Conservation (phyloP, 2,329 filamentous ascomycete genomes). For the Fusarium graminum region DNA sequence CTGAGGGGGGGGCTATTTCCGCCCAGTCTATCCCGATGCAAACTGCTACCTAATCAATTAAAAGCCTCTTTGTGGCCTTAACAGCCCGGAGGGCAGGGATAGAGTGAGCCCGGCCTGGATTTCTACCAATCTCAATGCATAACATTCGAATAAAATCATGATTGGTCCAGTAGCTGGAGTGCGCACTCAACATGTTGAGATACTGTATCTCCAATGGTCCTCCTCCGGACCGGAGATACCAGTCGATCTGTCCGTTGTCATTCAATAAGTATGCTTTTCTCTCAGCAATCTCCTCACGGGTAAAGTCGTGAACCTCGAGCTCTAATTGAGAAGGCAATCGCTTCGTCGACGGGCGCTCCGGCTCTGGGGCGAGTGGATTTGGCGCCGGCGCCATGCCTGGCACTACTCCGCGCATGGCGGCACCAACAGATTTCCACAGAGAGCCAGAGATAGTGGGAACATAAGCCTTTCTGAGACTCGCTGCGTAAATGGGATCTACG, state of each 20-base stretch:
- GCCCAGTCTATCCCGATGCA: neutral
- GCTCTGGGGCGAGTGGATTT: conserved; percentile 49
- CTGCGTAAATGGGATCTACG: conserved; percentile 83
- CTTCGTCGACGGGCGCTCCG: conserved; percentile 56
- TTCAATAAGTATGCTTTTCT: conserved; percentile 89
- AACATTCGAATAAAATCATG: conserved; percentile 91
- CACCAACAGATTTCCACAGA: conserved; percentile 73
- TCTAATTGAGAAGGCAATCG: conserved; percentile 79
- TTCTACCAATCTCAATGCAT: conserved; percentile 86
- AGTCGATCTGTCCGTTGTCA: conserved; percentile 97
- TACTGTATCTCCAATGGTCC: conserved; percentile 96
- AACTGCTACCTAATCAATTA: conserved; percentile 35
- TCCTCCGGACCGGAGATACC: conserved; percentile 83
- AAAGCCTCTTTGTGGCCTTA: conserved; percentile 62
- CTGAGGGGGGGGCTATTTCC: neutral
- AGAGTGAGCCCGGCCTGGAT: conserved; percentile 72
- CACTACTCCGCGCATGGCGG: conserved; percentile 72
- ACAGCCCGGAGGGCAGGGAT: conserved; percentile 70
- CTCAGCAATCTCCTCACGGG: conserved; percentile 90
- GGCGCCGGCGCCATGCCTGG: conserved; percentile 61
- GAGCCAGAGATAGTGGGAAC: conserved; percentile 80
- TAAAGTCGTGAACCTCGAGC: conserved; percentile 95
- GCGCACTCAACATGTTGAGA: conserved; percentile 94
- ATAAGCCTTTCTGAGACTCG: conserved; percentile 79
- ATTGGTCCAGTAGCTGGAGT: conserved; percentile 93